Conservation (phyloP, 495 filamentous ascomycete species). For the Daldinia grandis region DNA sequence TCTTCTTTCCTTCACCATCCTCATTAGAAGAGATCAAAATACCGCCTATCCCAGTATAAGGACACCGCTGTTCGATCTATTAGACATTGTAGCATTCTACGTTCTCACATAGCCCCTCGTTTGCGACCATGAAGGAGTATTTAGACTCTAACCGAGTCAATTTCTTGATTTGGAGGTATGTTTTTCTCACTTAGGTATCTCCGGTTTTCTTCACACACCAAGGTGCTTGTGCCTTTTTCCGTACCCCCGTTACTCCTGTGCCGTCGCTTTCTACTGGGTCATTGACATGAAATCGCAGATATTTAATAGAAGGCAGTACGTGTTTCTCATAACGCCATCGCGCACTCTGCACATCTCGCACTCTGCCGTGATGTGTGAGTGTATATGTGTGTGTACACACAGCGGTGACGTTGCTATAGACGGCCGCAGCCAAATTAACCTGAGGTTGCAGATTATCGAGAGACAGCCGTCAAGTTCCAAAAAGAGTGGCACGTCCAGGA, state of each 20-base stretch:
- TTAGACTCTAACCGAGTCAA: constrained; percentile 95
- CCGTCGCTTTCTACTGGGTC: constrained; percentile 38
- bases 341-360: constrained; percentile 11
- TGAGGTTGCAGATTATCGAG: constrained; percentile 65
- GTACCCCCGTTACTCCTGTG: constrained; percentile 16
- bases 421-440: constrained; percentile 45
- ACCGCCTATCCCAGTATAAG: constrained; percentile 24
- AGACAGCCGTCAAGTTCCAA: constrained; percentile 81
- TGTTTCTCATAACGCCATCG: constrained; percentile 39
- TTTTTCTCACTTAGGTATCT: constrained; percentile 45
- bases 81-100: constrained; percentile 9
- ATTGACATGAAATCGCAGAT: constrained; percentile 64
- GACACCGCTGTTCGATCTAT: constrained; percentile 7
- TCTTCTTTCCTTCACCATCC: constrained; percentile 41
- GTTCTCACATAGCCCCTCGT: background rate
- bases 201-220: constrained; percentile 49
- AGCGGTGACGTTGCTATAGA: constrained; percentile 33
- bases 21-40: constrained; percentile 32
- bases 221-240: constrained; percentile 18
- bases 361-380: constrained; percentile 19
- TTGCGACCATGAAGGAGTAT: constrained; percentile 62
- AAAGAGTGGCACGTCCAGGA: constrained; percentile 78
- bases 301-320: constrained; percentile 89
- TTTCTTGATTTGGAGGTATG: constrained; percentile 98
- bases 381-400: background rate